These are phyloP conservation scores for Rhynchospora breviuscula DNA, from an alignment of 176 grass and related monocot genomes.

Conservation along the genomic window DNA sequence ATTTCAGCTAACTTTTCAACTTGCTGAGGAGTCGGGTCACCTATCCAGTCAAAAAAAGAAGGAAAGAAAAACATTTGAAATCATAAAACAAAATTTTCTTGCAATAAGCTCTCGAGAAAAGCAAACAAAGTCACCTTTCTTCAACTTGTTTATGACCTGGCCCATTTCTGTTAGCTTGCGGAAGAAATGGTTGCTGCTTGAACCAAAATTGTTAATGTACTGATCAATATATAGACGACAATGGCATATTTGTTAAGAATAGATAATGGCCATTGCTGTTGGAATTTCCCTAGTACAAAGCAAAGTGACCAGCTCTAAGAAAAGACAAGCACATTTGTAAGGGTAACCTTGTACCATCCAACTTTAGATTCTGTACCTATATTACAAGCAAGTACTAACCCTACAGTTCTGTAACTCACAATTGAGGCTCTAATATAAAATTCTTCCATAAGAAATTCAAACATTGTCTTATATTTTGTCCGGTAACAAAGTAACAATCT, in stretches of 20 bases:
- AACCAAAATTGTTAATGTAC: not conserved
- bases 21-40: not conserved
- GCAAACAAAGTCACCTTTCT: not conserved
- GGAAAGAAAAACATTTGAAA: not conserved
- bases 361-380: constrained; percentile 20
- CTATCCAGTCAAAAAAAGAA: not conserved
- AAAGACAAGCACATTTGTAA: constrained; percentile 37
- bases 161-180: constrained; percentile 13
- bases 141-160: constrained; percentile 8
- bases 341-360: constrained; percentile 14
- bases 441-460: not conserved
- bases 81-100: not conserved
- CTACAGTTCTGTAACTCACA: not conserved
- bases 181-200: not conserved
- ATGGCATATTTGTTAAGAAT: constrained; percentile 10
- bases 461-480: not conserved
- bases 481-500: not conserved
- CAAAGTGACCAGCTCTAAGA: constrained; percentile 43
- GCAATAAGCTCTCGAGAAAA: not conserved
- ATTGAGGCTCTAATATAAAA: not conserved
- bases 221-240: not conserved
- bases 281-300: constrained; percentile 36
- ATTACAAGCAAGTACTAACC: not conserved
- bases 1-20: not conserved
- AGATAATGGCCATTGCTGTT: constrained; percentile 23